These are phyloP conservation scores for Fusarium sp. DNA, from an alignment of 2,329 filamentous ascomycete species.

Conservation along the genomic window DNA sequence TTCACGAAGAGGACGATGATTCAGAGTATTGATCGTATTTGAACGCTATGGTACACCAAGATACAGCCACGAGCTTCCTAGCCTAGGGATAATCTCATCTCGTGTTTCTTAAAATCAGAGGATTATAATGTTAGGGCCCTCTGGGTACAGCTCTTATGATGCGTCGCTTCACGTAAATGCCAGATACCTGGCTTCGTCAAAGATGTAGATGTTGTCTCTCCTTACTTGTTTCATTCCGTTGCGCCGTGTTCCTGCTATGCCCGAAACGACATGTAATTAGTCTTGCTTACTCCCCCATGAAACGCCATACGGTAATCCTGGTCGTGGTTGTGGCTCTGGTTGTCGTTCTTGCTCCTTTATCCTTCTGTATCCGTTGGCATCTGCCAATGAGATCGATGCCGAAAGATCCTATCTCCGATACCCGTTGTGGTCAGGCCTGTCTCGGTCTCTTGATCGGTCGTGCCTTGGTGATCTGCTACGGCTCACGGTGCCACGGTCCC, in stretches of 20 bases:
- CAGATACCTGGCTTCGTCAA: constrained; percentile 22
- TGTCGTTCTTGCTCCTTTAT: background rate
- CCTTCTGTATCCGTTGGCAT: background rate
- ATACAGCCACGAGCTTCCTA: constrained; percentile 15
- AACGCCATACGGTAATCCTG: constrained; percentile 33
- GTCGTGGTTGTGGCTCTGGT: background rate
- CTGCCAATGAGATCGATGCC: background rate
- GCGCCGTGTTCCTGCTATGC: constrained; percentile 32
- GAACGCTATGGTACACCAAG: background rate
- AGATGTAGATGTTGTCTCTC: constrained; percentile 8
- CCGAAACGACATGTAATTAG: constrained; percentile 25
- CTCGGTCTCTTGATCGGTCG: constrained; percentile 57
- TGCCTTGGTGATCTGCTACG: constrained; percentile 56
- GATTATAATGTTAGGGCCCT: constrained; percentile 1
- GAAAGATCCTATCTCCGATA: constrained; percentile 61
- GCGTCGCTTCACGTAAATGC: constrained; percentile 29
- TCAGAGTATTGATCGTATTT: constrained; percentile 54
- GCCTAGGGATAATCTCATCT: constrained; percentile 12
- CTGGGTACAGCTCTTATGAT: constrained; percentile 2
- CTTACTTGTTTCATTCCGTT: constrained; percentile 32
- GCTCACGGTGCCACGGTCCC: constrained; percentile 57
- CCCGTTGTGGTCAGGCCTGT: constrained; percentile 61
- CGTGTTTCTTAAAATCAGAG: constrained; percentile 21
- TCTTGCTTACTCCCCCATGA: constrained; percentile 14
- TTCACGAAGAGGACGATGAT: constrained; percentile 78